These are phyloP conservation scores for Ilyonectria mors-panacis DNA, from an alignment of 2,329 filamentous ascomycete genomes.

Conservation along the genomic window DNA sequence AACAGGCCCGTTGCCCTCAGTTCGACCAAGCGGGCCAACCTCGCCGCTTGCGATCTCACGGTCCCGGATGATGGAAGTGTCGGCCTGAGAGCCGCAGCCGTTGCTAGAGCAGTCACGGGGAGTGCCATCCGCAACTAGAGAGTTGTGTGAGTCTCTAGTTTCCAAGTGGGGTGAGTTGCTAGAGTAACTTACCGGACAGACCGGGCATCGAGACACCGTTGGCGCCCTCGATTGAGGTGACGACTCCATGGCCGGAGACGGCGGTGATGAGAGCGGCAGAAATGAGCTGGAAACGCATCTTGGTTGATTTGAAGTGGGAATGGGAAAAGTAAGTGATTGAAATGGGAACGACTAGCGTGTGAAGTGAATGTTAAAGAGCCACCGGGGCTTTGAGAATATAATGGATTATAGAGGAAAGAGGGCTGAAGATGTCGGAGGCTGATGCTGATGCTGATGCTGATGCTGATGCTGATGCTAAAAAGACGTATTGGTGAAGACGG, in stretches of 20 bases:
- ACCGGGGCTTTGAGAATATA: slow-evolving; percentile 25
- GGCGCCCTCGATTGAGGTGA: slow-evolving; percentile 69
- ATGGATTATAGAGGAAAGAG: slow-evolving; percentile 13
- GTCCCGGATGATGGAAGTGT: slow-evolving; percentile 79
- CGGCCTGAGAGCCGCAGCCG: slow-evolving; percentile 75
- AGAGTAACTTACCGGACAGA: slow-evolving; percentile 55
- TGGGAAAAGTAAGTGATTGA: slow-evolving; percentile 4
- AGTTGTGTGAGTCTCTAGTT: slow-evolving; percentile 2
- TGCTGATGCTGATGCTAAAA: slow-evolving; percentile 15
- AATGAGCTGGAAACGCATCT: slow-evolving; percentile 51
- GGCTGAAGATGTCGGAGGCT: slow-evolving; percentile 7
- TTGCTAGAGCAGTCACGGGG: slow-evolving; percentile 76
- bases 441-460: slow-evolving; percentile 21
- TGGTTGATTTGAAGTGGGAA: slow-evolving; percentile 20
- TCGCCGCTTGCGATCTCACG: slow-evolving; percentile 69
- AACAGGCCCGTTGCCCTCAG: slow-evolving; percentile 71
- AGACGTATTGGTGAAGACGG: background rate
- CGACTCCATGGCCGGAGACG: slow-evolving; percentile 71
- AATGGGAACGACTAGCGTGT: slow-evolving; percentile 29
- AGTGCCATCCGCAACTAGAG: slow-evolving; percentile 73
- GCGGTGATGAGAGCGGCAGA: slow-evolving; percentile 59
- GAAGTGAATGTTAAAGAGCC: slow-evolving; percentile 21
- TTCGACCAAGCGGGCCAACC: slow-evolving; percentile 74
- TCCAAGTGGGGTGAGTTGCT: background rate
- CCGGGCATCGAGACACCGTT: slow-evolving; percentile 76